Evolutionary conservation across 2,329 filamentous ascomycete genomes (phyloP), one percentile per base, ranked within the genome.

Genomic region (Teratosphaeria destructans): DNA sequence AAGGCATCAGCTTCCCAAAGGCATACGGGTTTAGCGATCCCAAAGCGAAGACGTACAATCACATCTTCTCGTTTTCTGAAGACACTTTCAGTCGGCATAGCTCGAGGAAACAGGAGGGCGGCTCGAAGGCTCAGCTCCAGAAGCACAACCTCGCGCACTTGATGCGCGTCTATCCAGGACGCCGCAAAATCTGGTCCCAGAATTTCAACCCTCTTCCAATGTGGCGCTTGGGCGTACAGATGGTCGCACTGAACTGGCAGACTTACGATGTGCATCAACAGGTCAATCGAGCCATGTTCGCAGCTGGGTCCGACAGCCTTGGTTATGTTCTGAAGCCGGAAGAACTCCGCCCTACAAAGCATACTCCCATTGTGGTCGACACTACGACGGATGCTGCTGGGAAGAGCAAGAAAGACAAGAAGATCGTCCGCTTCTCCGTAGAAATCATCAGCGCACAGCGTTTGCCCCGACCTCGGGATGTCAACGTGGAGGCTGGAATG

Each of bases 181-280:
- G 84, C 43, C 86, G 85, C 66, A 87, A 94, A 32, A 80, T 97
- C 59, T 85, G 84, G 37, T 97, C 94, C 0, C 90, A 88, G 67
- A 99, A 99, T 75, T 97, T 96, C 70, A 91, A 96, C 68, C 94
- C 94, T 0, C 82, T 96, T 64, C 86, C 87, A 63, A 95, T 94
- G 72, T 99, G 94, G 94, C 86, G 93, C 57, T 86, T 90, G 52
- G 94, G 94, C 35, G 94, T 96, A 19, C 94, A 99, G 75, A 97
- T 99, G 93, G 91, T 89, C 14, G 94, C 94, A 0, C 80, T 97
- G 63, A 99, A 99, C 75, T 97, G 94, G 93, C 94, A 99, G 75
- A 97, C 92, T 0, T 96, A 95, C 70, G 94, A 97, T 71, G 81
- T 95, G 19, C 90, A 92, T 54, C 94, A 96, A 83, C 93, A 97